Base-by-base conservation (phyloP, 768 basidiomycete genomes). In the Suillus decipiens region DNA sequence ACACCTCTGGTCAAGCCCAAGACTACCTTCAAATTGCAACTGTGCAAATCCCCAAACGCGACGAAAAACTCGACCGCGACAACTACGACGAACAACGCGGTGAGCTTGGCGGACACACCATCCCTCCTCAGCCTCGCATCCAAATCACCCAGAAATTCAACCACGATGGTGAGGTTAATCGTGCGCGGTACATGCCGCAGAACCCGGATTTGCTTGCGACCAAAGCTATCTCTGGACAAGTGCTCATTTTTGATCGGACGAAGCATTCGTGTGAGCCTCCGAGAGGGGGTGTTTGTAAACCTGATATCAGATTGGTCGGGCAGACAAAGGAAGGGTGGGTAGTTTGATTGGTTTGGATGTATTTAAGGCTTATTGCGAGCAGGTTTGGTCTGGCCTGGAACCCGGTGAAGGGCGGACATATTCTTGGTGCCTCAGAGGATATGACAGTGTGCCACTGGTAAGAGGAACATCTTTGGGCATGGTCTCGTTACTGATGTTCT, bases 121-220 rank as follows among this genome's bases (percentile, higher is more conserved):
- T 95, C 42, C 89, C 91, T 3, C 85, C 90, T n/a, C 83, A 89
- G 61, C 90, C 96, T 1, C 87, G 93, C 31, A 89, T 99, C 65
- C 89, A 91, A 70, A 86, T 96, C 75, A 92, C 89, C 37, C 97
- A 99, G 74, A 88, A 86, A 68, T 99, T 99, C 79, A 96, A 95
- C 75, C 97, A 99, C 75, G 84, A 84, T 5, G 93, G 95, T 47
- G 97, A 99, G 74, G 93, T 99, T 71, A 99, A 99, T 77, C 82
- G 95, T 50, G 97, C 97, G 64, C 88, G 97, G 59, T 99, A 99
- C 76, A 99, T 99, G 96, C 97, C 97, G 7, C 96, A 99, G 77
- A 99, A 99, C 72, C 93, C 95, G 2, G 93, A 99, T 77, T 77
- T 99, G 68, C 92, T 99, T 67, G 97, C 97, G 15, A 99, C 96